These are phyloP conservation scores for Erodium trifolium DNA, from an alignment of 441 rosid genomes.

Conservation along the genomic window DNA sequence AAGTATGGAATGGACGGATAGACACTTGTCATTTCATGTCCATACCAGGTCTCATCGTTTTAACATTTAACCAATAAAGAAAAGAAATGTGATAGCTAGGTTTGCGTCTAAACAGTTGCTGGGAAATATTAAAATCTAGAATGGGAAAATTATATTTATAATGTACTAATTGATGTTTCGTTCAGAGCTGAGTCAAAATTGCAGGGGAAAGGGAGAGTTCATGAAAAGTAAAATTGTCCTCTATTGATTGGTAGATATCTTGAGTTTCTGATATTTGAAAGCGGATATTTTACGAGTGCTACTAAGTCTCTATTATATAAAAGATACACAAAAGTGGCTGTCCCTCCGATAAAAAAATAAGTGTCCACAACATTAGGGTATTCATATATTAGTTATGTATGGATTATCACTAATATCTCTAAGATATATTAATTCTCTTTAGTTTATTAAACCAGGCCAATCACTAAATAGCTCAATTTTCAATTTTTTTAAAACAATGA, in stretches of 20 bases:
- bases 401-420: neutral
- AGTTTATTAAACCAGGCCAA: neutral
- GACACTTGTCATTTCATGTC: neutral
- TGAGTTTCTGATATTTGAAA: neutral
- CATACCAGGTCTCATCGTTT: neutral
- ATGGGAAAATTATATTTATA: neutral
- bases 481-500: neutral
- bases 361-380: too few relatives aligned
- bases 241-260: neutral
- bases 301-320: neutral
- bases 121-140: neutral
- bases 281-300: neutral
- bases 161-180: neutral
- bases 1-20: neutral
- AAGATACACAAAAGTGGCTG: too few relatives aligned
- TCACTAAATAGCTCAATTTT: too few relatives aligned
- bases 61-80: neutral
- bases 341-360: too few relatives aligned
- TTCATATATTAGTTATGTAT: too few relatives aligned
- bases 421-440: neutral
- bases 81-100: neutral
- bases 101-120: neutral
- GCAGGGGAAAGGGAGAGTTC: neutral
- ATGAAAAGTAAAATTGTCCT: neutral
- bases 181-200: neutral